phyloP scores from a whole-genome alignment of 225 moss, liverwort and hornwort genomes.

The Rhytidiadelphus loreus region DNA sequence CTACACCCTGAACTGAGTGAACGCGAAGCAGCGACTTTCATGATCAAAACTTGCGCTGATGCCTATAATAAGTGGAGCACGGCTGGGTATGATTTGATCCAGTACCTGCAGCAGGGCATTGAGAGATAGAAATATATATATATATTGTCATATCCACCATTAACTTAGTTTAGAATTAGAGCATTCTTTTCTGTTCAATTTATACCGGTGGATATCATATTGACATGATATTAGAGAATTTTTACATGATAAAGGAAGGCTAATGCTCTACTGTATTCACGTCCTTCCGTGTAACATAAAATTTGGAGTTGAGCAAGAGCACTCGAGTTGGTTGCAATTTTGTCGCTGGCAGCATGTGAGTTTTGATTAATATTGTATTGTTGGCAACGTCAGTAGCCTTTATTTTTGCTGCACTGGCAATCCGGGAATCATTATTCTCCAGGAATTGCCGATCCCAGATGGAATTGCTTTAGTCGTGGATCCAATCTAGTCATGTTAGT shows the following conservation, averaged over 20 bases:
- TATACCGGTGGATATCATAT: conserved; percentile 4
- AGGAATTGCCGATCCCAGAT: neutral
- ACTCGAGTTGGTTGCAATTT: neutral
- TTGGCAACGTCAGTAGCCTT: neutral
- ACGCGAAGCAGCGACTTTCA: conserved; percentile 76
- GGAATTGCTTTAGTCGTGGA: neutral
- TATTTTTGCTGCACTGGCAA: neutral
- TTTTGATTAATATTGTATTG: neutral
- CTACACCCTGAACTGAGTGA: conserved; percentile 80
- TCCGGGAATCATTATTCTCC: neutral
- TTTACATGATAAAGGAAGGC: neutral
- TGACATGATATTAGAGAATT: neutral
- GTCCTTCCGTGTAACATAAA: conserved; percentile 1
- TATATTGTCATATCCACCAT: conserved; percentile 5
- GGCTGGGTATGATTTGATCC: conserved; percentile 81
- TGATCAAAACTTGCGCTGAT: conserved; percentile 81
- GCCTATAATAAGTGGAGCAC: conserved; percentile 95
- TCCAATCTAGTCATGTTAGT: neutral
- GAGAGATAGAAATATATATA: conserved; percentile 43
- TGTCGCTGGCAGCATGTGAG: neutral
- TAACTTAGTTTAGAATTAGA: neutral
- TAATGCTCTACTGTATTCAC: neutral
- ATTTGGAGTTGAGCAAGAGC: neutral
- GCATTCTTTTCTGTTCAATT: neutral
- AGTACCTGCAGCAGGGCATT: conserved; percentile 79